Conservation (phyloP, 495 filamentous ascomycete genomes). For the Paragyromitra xinjiangensis region DNA sequence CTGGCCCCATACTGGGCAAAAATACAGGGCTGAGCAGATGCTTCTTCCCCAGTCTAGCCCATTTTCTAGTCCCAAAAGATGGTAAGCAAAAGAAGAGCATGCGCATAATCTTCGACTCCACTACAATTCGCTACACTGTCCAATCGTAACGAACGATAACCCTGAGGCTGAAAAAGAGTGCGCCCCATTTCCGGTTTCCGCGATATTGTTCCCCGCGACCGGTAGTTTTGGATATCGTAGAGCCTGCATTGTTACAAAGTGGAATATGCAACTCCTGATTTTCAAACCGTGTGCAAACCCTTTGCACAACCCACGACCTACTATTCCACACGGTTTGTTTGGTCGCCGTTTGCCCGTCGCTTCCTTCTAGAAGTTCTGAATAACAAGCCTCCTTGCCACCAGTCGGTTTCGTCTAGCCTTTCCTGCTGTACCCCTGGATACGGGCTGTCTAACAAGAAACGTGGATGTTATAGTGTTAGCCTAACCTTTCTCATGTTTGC, state of each 20-base stretch:
- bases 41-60: background rate
- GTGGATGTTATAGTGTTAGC: background rate
- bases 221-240: conserved; percentile 9
- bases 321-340: background rate
- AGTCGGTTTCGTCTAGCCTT: background rate
- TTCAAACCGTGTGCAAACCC: background rate
- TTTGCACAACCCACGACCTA: background rate
- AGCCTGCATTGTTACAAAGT: conserved; percentile 21
- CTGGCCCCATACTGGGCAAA: conserved; percentile 8
- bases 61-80: background rate
- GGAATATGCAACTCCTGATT: conserved; percentile 21
- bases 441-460: background rate
- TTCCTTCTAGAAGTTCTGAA: conserved; percentile 31
- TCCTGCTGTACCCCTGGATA: background rate
- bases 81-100: background rate
- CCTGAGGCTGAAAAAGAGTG: conserved; percentile 17
- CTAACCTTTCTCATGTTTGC: background rate
- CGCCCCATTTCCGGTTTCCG: conserved; percentile 7
- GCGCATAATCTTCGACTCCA: background rate
- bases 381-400: background rate
- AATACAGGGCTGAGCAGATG: background rate
- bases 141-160: background rate
- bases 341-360: background rate
- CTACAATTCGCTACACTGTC: background rate
- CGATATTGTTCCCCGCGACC: conserved; percentile 5